These are phyloP conservation scores for Fusarium citri DNA, from an alignment of 2,329 filamentous ascomycete genomes.

Conservation along the genomic window DNA sequence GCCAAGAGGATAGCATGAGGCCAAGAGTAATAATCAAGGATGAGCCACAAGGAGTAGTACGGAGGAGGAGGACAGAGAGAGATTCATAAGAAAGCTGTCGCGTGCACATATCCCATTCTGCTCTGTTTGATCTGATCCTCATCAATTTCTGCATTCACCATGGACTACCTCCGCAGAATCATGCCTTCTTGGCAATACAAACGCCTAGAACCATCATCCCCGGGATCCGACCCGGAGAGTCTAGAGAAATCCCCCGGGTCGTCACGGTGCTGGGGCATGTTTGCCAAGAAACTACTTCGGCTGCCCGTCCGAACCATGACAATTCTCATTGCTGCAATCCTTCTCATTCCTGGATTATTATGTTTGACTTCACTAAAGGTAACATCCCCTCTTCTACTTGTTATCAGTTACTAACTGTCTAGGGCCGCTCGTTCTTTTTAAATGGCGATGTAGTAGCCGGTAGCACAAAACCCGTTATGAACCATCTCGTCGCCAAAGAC, in stretches of 20 bases:
- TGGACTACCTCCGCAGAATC: not conserved
- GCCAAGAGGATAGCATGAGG: not conserved
- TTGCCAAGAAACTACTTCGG: not conserved
- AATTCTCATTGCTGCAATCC: not conserved
- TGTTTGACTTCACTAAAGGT: not conserved
- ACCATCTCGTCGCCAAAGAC: not conserved
- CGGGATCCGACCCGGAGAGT: not conserved
- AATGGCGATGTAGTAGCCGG: not conserved
- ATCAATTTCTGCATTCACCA: not conserved
- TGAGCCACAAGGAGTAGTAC: not conserved
- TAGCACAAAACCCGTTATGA: not conserved
- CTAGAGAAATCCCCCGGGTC: not conserved
- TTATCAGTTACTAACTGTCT: not conserved
- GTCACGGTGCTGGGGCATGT: fast-evolving
- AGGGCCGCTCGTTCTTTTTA: not conserved
- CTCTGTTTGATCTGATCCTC: not conserved
- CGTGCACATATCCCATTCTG: not conserved
- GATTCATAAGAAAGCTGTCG: not conserved
- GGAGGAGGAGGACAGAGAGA: no score
- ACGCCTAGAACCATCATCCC: not conserved
- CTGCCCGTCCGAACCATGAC: not conserved
- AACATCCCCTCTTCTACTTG: fast-evolving
- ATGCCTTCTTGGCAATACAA: not conserved
- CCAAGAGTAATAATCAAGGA: not conserved
- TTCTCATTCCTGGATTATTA: not conserved